These are phyloP conservation scores for Aspergillus sclerotialis DNA, from an alignment of 2,329 filamentous ascomycete species.

Conservation along the genomic window DNA sequence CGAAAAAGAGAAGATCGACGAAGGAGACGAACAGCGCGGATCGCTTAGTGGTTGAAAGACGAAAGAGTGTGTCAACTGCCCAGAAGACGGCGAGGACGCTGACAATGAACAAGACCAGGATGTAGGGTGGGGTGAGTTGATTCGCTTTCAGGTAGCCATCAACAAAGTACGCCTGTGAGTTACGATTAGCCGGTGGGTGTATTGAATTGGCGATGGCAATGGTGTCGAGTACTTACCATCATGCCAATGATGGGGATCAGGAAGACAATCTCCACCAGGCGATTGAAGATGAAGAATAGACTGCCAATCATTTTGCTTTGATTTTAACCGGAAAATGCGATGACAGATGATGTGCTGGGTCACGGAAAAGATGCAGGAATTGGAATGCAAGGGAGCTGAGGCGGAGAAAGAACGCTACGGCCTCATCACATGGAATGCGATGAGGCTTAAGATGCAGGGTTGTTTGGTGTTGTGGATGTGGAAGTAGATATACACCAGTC, in stretches of 20 bases:
- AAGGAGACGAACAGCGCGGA: slow-evolving; percentile 55
- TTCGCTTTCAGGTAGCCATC: slow-evolving; percentile 51
- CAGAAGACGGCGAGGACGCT: slow-evolving; percentile 55
- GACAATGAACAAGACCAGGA: slow-evolving; percentile 60
- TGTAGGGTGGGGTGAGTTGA: slow-evolving; percentile 52
- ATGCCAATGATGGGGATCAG: slow-evolving; percentile 59
- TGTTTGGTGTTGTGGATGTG: too few relatives aligned
- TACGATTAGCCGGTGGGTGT: slow-evolving; percentile 1
- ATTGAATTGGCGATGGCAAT: not conserved
- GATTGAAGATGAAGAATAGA: slow-evolving; percentile 56
- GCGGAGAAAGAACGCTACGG: slow-evolving; percentile 2
- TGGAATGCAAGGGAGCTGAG: slow-evolving; percentile 2
- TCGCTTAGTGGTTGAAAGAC: slow-evolving; percentile 52
- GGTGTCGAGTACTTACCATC: slow-evolving; percentile 36
- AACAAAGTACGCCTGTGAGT: slow-evolving; percentile 51
- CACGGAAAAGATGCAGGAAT: slow-evolving; percentile 4
- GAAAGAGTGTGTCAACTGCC: slow-evolving; percentile 54
- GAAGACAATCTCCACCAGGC: slow-evolving; percentile 54
- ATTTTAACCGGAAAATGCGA: slow-evolving; percentile 8
- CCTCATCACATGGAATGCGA: slow-evolving; percentile 1
- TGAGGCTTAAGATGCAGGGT: not conserved
- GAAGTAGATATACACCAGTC: too few relatives aligned
- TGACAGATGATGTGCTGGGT: too few relatives aligned
- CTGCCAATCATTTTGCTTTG: slow-evolving; percentile 43
- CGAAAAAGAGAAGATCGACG: slow-evolving; percentile 56